Conservation (phyloP, 2,329 filamentous ascomycete genomes). For the Pseudogymnoascus sp. region DNA sequence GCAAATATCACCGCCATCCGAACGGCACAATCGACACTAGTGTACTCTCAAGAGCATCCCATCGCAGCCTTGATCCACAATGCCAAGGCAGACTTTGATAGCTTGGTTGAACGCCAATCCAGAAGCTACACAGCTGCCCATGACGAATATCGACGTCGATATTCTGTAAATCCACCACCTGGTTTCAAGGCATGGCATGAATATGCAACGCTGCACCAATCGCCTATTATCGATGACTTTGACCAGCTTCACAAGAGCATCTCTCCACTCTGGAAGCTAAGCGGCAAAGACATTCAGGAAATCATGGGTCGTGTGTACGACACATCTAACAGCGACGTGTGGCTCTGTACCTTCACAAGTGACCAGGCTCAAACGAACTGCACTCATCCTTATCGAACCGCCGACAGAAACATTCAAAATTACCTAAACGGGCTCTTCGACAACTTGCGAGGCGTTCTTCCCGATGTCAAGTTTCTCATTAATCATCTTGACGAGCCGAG, state of each 20-base stretch:
- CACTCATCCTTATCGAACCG: constrained; percentile 27
- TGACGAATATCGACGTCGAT: constrained; percentile 40
- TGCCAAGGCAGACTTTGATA: constrained; percentile 52
- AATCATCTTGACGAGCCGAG: constrained; percentile 44
- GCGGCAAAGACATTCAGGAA: constrained; percentile 26
- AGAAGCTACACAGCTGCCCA: constrained; percentile 71
- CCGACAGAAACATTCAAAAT: constrained; percentile 30
- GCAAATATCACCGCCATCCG: neutral
- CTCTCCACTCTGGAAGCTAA: constrained; percentile 35
- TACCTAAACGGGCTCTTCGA: constrained; percentile 30
- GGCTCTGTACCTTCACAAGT: neutral
- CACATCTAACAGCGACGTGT: neutral
- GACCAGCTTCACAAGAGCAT: constrained; percentile 37
- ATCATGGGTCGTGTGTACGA: constrained; percentile 12
- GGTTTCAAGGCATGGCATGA: constrained; percentile 42
- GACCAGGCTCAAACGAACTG: constrained; percentile 27
- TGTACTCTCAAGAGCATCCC: constrained; percentile 43
- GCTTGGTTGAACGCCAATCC: constrained; percentile 56
- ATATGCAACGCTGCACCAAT: constrained; percentile 34
- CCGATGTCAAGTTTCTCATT: constrained; percentile 37
- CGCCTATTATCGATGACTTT: constrained; percentile 45
- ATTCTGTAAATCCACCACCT: constrained; percentile 36
- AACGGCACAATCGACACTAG: neutral
- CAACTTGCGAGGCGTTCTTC: constrained; percentile 24
- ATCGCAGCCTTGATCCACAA: constrained; percentile 56